phyloP scores from a whole-genome alignment of 2,329 filamentous ascomycete species.

The Colletotrichum agaves region DNA sequence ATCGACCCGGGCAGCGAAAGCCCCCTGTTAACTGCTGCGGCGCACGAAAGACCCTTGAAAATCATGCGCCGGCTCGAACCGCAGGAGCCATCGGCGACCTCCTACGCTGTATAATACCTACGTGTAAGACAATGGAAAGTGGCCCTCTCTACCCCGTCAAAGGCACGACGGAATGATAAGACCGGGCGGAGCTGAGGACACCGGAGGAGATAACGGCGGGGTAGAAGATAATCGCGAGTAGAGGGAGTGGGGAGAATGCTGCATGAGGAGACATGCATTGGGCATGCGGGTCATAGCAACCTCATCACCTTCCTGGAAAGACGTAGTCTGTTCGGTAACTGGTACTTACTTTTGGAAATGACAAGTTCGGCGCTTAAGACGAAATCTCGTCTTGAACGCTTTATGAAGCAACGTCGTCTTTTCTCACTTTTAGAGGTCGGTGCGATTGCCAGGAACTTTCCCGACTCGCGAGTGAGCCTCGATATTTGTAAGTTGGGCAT shows the following conservation, averaged over 20 bases:
- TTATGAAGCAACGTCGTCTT: not conserved
- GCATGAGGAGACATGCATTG: constrained; percentile 28
- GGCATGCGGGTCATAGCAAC: constrained; percentile 32
- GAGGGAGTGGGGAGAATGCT: constrained; percentile 17
- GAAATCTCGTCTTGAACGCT: constrained; percentile 13
- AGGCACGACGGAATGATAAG: constrained; percentile 25
- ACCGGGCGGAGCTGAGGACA: not conserved
- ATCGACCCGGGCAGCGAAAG: constrained; percentile 2
- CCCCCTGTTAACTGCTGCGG: not conserved
- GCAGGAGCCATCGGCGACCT: constrained; percentile 27
- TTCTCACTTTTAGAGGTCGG: not conserved
- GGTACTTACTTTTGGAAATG: constrained; percentile 22
- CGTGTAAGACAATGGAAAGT: constrained; percentile 26
- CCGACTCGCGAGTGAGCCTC: constrained; percentile 19
- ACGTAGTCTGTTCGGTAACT: constrained; percentile 29
- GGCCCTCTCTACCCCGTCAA: constrained; percentile 28
- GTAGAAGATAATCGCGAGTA: constrained; percentile 27
- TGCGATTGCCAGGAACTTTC: not conserved
- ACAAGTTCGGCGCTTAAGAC: constrained; percentile 2
- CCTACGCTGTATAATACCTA: constrained; percentile 30
- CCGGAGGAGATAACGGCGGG: constrained; percentile 36
- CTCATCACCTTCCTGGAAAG: constrained; percentile 36
- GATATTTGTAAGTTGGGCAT: constrained; percentile 2
- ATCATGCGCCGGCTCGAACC: constrained; percentile 4
- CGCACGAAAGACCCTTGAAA: constrained; percentile 4